Evolutionary conservation across 2,329 filamentous ascomycete genomes (phyloP), one percentile per base, ranked within the genome.

Genomic region (Verticillium albo-atrum): DNA sequence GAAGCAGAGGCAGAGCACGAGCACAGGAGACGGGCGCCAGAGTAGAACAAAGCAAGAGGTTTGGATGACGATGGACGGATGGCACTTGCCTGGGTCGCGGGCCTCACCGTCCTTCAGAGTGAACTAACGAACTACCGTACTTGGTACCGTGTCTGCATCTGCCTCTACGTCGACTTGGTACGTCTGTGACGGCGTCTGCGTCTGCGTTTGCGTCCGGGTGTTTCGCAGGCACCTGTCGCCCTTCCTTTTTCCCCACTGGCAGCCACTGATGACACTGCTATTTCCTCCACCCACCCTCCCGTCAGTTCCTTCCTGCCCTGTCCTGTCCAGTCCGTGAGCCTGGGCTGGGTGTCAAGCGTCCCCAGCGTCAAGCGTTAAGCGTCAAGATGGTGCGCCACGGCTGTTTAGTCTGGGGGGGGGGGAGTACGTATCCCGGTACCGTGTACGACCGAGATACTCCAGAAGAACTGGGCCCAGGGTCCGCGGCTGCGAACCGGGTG

Each of bases 321-420:
- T 6, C n/a, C 17, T 15, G 35, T 6, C 42, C 9, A 4, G 35
- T 37, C 35, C 35, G 35, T 37, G 15, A 37, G n/a, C n/a, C n/a
- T 42, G 35, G 35, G n/a, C 17, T 17, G n/a, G 7, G 35, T 54
- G 52, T 54, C 30, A 54, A 54, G 23, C 25, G 27, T 54, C 27
- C 25, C 23, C 25, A 54, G 51, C 54, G 47, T 55, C 59, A 58
- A 59, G 61, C 57, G 61, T 61, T 54, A 61, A 62, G 61, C 56
- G 59, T 62, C 61, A 58, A 57, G 56, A 57, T 4, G 7, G 42
- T 23, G 42, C 20, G 42, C 42, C 42, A 47, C 42, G 20, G n/a
- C 20, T 25, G 42, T 6, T 47, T 47, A 47, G 42, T 47, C 42
- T 20, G 42, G 42, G 42, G 42, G 42, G n/a, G n/a, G 42, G 42